Conservation (phyloP, 345 rosid species). For the Iberis pinnata region DNA sequence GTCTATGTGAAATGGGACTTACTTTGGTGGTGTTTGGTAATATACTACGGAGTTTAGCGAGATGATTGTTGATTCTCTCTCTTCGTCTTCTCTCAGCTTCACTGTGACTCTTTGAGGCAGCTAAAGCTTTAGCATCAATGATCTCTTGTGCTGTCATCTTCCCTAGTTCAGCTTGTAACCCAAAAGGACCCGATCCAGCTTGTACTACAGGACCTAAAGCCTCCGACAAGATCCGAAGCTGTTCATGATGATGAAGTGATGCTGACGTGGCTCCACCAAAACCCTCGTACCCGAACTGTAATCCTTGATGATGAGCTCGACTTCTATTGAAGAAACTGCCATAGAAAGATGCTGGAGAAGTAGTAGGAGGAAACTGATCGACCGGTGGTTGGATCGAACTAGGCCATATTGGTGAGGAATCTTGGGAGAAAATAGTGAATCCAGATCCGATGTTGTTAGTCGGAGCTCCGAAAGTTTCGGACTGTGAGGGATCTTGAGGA, state of each 20-base stretch:
- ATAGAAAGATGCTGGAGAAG: constrained; percentile 50
- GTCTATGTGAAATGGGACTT: constrained; percentile 30
- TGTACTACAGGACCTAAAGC: constrained; percentile 63
- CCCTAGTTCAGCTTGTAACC: constrained; percentile 73
- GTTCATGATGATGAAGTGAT: constrained; percentile 33
- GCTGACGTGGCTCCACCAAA: constrained; percentile 31
- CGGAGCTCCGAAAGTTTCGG: constrained; percentile 20
- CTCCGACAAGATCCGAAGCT: constrained; percentile 73
- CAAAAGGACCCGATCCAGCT: constrained; percentile 59
- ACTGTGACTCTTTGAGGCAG: constrained; percentile 96
- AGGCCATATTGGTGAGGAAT: constrained; percentile 43
- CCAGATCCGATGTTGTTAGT: constrained; percentile 26
- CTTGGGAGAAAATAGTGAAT: constrained; percentile 47
- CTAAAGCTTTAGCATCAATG: constrained; percentile 98
- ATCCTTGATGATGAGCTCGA: constrained; percentile 28
- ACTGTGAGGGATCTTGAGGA: constrained; percentile 24
- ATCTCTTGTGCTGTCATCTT: constrained; percentile 95
- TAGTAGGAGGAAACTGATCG: constrained; percentile 46
- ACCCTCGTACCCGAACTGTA: constrained; percentile 45
- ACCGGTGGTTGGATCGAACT: constrained; percentile 22
- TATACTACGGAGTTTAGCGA: constrained; percentile 88
- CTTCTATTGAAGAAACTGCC: constrained; percentile 53
- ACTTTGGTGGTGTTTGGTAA: constrained; percentile 97
- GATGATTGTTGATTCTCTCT: constrained; percentile 93
- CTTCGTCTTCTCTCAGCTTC: constrained; percentile 95